Percentiles rank a stretch among this genome's conserved stretches.
phyloP scores from a whole-genome alignment of 2,329 filamentous ascomycete genomes.

The Alternaria gansuensis region DNA sequence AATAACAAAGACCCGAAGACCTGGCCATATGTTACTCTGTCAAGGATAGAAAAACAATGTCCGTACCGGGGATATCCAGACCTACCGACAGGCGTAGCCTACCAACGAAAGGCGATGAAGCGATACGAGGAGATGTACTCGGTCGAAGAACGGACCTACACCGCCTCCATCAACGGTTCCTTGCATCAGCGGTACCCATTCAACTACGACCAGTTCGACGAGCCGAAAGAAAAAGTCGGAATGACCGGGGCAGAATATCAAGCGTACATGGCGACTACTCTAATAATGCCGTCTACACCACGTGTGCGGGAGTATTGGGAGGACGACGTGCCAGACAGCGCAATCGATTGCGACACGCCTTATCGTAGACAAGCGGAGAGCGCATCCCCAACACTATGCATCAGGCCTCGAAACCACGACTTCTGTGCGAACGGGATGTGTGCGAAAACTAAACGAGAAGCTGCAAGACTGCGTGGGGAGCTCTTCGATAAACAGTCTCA shows the following conservation, averaged over 20 bases:
- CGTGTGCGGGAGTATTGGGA: neutral
- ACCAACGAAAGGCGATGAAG: slow-evolving; percentile 8
- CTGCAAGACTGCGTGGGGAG: neutral
- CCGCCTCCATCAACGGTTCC: slow-evolving; percentile 2
- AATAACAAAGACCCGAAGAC: slow-evolving; percentile 10
- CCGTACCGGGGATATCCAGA: slow-evolving; percentile 6
- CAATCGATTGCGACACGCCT: neutral
- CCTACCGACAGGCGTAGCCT: slow-evolving; percentile 10
- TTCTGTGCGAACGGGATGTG: neutral
- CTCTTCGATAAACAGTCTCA: slow-evolving; percentile 12
- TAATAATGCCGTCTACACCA: neutral
- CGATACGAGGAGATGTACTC: slow-evolving; percentile 15
- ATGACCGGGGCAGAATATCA: slow-evolving; percentile 1
- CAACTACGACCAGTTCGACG: slow-evolving; percentile 11
- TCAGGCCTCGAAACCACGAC: neutral
- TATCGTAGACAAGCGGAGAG: neutral
- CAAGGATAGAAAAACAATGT: neutral
- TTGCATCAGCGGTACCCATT: slow-evolving; percentile 11
- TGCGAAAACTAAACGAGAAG: slow-evolving; percentile 4
- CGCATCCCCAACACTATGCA: neutral
- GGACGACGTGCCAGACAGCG: neutral
- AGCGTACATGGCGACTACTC: neutral
- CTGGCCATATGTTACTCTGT: slow-evolving; percentile 15
- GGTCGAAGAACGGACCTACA: neutral
- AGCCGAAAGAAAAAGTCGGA: slow-evolving; percentile 4